phyloP scores from a whole-genome alignment of 805 yeast species.

The Kodamaea kakaduensis region DNA sequence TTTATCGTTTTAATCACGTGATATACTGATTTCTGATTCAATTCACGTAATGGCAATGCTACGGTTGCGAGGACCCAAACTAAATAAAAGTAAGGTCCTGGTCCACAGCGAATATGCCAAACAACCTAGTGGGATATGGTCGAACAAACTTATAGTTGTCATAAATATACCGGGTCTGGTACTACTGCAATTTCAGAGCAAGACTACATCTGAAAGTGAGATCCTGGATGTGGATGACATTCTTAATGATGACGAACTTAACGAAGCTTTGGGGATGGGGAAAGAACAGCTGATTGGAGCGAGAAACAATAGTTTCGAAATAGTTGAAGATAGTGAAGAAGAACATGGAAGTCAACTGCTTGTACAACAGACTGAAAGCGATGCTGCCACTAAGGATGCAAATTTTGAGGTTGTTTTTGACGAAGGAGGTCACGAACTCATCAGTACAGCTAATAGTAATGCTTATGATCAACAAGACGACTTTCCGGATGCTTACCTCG shows the following conservation, averaged over 20 bases:
- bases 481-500: too few species aligned
- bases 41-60: constrained; percentile 13
- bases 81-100: constrained; percentile 6
- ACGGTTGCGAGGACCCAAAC: constrained; percentile 11
- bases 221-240: constrained; percentile 8
- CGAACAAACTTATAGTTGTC: constrained; percentile 2
- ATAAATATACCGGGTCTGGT: neutral
- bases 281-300: too few species aligned
- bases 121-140: neutral
- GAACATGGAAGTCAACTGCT: neutral
- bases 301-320: too few species aligned
- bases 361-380: too few species aligned
- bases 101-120: constrained; percentile 3
- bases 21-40: too few species aligned
- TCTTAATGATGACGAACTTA: constrained; percentile 10
- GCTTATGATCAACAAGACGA: too few species aligned
- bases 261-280: constrained; percentile 6
- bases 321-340: too few species aligned
- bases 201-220: constrained; percentile 7
- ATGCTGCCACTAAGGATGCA: too few species aligned
- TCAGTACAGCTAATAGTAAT: too few species aligned
- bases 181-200: neutral
- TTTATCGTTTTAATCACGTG: too few species aligned
- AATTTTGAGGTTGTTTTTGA: too few species aligned
- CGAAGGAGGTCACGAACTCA: too few species aligned